Percentiles rank a stretch among this genome's conserved stretches.
These are phyloP conservation scores for Salix exigua DNA, from an alignment of 345 rosid genomes.

Conservation along the genomic window DNA sequence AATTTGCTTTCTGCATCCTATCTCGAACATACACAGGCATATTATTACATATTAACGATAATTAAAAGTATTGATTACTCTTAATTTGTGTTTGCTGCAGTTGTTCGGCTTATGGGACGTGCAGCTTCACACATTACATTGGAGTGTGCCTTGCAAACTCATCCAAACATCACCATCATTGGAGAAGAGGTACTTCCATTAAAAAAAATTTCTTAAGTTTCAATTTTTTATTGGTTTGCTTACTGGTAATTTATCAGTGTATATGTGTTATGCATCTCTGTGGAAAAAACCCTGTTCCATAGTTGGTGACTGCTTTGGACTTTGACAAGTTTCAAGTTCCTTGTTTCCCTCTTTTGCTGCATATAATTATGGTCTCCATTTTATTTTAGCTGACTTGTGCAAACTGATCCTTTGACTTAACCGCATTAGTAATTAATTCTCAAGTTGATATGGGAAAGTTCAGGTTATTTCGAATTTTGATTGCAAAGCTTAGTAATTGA, in stretches of 20 bases:
- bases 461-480: not conserved
- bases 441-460: not conserved
- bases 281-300: not conserved
- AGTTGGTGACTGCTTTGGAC: not conserved
- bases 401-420: not conserved
- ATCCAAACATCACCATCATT: slow-evolving; percentile 84
- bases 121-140: slow-evolving; percentile 97
- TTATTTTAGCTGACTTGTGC: not conserved
- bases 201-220: not conserved
- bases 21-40: not conserved
- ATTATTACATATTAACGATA: not conserved
- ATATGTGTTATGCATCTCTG: not conserved
- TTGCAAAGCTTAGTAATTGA: not conserved
- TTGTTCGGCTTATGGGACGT: slow-evolving; percentile 99
- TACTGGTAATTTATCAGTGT: not conserved
- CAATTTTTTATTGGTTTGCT: not conserved
- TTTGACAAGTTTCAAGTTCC: not conserved
- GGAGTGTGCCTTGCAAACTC: slow-evolving; percentile 97
- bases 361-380: not conserved
- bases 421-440: not conserved
- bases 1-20: not conserved
- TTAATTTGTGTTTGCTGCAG: slow-evolving; percentile 38
- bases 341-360: not conserved
- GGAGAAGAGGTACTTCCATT: slow-evolving; percentile 80
- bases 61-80: not conserved